Evolutionary conservation across 257 asterid species (phyloP).

Genomic region (Fraxinus excelsior): DNA sequence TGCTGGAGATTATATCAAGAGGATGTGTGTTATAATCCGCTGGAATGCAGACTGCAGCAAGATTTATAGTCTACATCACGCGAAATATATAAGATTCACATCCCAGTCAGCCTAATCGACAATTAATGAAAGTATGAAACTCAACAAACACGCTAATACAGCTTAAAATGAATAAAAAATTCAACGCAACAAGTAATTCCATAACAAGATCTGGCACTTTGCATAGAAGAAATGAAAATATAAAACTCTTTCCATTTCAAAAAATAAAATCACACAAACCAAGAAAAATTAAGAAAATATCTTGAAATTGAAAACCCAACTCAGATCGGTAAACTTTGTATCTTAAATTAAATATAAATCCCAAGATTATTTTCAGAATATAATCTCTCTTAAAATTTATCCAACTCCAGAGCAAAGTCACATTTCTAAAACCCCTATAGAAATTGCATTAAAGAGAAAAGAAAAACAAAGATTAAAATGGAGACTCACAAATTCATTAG

Average conservation of each 20-base stretch:
- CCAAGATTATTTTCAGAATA: not conserved
- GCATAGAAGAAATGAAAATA: constrained; percentile 1
- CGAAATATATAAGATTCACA: too few relatives aligned
- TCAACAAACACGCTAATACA: too few relatives aligned
- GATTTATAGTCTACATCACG: too few relatives aligned
- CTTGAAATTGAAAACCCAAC: not conserved
- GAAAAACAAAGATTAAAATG: constrained; percentile 1
- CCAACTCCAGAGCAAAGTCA: not conserved
- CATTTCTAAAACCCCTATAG: not conserved
- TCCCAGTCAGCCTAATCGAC: too few relatives aligned
- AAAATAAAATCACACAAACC: not conserved
- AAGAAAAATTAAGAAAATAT: constrained; percentile 15
- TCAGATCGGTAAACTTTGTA: not conserved
- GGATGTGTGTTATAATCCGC: too few relatives aligned
- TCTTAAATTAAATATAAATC: too few relatives aligned
- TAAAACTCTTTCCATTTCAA: not conserved
- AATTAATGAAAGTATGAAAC: too few relatives aligned
- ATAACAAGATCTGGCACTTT: constrained; percentile 11
- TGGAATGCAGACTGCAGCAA: too few relatives aligned
- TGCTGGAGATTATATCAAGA: too few relatives aligned
- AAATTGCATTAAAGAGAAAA: not conserved
- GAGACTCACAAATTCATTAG: not conserved
- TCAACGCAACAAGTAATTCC: too few relatives aligned
- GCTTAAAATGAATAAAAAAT: too few relatives aligned
- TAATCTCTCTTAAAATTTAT: not conserved